phyloP scores from a whole-genome alignment of 768 basidiomycete species.

The Tricholoma flavovirens region DNA sequence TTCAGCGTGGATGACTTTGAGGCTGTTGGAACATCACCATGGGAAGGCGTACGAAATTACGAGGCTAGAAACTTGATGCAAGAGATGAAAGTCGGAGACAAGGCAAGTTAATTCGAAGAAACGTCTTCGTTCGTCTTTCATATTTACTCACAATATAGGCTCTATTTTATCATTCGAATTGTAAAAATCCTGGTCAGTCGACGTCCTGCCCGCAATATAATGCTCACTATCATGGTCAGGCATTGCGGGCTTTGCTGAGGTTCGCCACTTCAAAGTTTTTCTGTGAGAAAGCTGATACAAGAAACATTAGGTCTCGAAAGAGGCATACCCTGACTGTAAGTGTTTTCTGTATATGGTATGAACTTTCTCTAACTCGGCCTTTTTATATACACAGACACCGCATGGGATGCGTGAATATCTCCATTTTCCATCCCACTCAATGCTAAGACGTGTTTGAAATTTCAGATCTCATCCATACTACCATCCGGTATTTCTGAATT shows the following conservation, averaged over 20 bases:
- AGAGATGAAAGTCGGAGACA: slow-evolving; percentile 70
- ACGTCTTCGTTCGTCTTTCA: background rate
- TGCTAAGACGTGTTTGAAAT: background rate
- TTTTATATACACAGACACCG: slow-evolving; percentile 55
- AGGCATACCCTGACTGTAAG: slow-evolving; percentile 89
- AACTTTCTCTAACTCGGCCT: background rate
- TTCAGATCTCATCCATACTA: slow-evolving; percentile 70
- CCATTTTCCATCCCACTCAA: slow-evolving; percentile 7
- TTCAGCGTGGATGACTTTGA: slow-evolving; percentile 89
- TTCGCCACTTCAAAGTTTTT: slow-evolving; percentile 23
- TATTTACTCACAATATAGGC: slow-evolving; percentile 37
- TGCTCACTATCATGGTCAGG: slow-evolving; percentile 34
- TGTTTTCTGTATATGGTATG: background rate
- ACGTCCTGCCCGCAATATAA: background rate
- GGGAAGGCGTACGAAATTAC: slow-evolving; percentile 86
- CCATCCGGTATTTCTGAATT: slow-evolving; percentile 43
- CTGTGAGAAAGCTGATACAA: slow-evolving; percentile 2
- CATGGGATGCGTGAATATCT: slow-evolving; percentile 73
- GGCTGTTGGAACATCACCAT: slow-evolving; percentile 57
- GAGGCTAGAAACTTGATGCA: slow-evolving; percentile 83
- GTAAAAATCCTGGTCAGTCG: slow-evolving; percentile 66
- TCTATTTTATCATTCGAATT: slow-evolving; percentile 85
- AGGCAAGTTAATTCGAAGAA: slow-evolving; percentile 35
- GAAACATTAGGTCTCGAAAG: slow-evolving; percentile 58
- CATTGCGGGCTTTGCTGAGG: slow-evolving; percentile 79